A percentile compares a stretch with the other conserved stretches of the same genome.
These are phyloP conservation scores for Zygosaccharomyces bisporus DNA, from an alignment of 805 yeast genomes.

Conservation along the genomic window DNA sequence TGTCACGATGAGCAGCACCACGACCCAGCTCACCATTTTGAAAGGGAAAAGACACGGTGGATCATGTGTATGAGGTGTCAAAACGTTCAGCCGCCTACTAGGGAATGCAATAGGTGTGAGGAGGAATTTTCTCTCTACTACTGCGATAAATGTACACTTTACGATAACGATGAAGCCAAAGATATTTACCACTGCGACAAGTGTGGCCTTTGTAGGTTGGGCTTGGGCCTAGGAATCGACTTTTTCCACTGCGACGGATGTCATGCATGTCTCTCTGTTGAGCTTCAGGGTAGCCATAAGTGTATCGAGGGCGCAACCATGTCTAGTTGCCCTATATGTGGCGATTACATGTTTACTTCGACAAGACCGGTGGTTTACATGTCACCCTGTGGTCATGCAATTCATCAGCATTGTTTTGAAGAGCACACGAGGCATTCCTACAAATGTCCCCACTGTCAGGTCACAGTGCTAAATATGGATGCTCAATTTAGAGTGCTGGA, in stretches of 20 bases:
- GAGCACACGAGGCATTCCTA: conserved; percentile 79
- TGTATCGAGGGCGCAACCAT: conserved; percentile 87
- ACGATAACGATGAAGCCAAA: conserved; percentile 75
- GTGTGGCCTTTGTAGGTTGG: conserved; percentile 90
- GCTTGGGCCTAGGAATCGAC: conserved; percentile 82
- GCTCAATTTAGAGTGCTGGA: conserved; percentile 84
- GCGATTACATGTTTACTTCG: conserved; percentile 83
- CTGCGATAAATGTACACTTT: conserved; percentile 73
- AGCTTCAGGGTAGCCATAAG: conserved; percentile 68
- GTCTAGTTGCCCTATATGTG: conserved; percentile 90
- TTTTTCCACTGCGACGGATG: conserved; percentile 89
- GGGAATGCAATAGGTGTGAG: conserved; percentile 66
- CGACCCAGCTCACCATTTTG: conserved; percentile 48
- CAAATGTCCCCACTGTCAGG: conserved; percentile 87
- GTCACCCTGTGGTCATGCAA: conserved; percentile 88
- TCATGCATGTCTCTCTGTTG: conserved; percentile 82
- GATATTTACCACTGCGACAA: conserved; percentile 88
- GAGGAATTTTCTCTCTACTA: conserved; percentile 67
- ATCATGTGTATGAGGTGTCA: conserved; percentile 79
- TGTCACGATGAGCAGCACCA: conserved; percentile 69
- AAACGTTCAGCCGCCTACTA: conserved; percentile 68
- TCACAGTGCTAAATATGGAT: conserved; percentile 82
- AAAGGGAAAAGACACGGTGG: conserved; percentile 56
- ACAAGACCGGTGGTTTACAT: conserved; percentile 81
- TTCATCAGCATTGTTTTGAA: conserved; percentile 79